These are phyloP conservation scores for Fusarium pseudonygamai DNA, from an alignment of 2,329 filamentous ascomycete species.

Conservation along the genomic window DNA sequence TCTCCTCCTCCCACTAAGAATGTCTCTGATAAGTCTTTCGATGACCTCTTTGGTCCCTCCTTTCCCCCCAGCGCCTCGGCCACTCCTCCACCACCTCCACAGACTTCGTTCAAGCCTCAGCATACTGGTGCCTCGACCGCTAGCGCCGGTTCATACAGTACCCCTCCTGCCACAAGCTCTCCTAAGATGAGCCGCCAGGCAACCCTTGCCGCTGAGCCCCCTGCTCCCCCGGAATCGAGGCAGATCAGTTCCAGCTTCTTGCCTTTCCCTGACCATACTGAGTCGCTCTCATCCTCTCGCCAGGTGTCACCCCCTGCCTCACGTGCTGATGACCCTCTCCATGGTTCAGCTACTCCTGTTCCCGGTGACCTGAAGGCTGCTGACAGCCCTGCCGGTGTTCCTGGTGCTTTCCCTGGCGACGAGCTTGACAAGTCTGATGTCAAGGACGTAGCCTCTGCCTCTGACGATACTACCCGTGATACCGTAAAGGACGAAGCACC, in stretches of 20 bases:
- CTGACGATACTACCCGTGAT: slow-evolving; percentile 40
- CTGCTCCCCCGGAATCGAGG: slow-evolving; percentile 74
- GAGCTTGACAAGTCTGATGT: slow-evolving; percentile 43
- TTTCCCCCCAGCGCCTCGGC: slow-evolving; percentile 58
- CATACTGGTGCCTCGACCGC: slow-evolving; percentile 65
- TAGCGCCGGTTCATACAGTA: slow-evolving; percentile 62
- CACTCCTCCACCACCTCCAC: slow-evolving; percentile 56
- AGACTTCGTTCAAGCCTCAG: slow-evolving; percentile 59
- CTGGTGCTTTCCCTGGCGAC: slow-evolving; percentile 52
- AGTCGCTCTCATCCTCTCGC: slow-evolving; percentile 80
- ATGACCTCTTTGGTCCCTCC: slow-evolving; percentile 84
- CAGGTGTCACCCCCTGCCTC: slow-evolving; percentile 77
- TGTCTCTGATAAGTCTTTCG: slow-evolving; percentile 75
- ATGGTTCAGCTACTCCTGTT: slow-evolving; percentile 42
- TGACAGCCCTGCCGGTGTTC: slow-evolving; percentile 31
- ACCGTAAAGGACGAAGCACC: slow-evolving; percentile 30
- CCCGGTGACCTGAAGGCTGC: slow-evolving; percentile 36
- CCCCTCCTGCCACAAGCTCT: slow-evolving; percentile 65
- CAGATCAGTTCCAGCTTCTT: slow-evolving; percentile 82
- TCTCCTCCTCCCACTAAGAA: slow-evolving; percentile 56
- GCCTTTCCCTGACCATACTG: slow-evolving; percentile 72
- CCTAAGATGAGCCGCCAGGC: slow-evolving; percentile 70
- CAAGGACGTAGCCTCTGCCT: slow-evolving; percentile 48
- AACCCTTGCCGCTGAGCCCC: slow-evolving; percentile 65
- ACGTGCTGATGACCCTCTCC: slow-evolving; percentile 61